Conservation (phyloP, 2,329 filamentous ascomycete species). For the Ceratocystiopsis sp. region DNA sequence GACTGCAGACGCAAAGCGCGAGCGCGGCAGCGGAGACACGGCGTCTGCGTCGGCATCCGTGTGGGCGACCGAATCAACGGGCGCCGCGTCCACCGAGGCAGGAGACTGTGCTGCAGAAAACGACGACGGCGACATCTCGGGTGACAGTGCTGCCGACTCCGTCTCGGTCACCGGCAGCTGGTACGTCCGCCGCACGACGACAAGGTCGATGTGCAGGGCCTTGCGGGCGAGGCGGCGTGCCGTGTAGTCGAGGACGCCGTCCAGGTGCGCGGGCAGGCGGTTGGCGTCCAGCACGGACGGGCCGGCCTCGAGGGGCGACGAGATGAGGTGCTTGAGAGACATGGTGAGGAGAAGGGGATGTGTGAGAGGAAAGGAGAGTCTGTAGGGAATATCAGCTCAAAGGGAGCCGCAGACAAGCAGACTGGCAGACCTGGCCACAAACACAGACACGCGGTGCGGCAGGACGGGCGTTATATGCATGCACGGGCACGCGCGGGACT, state of each 20-base stretch:
- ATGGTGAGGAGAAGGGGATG: conserved; percentile 10
- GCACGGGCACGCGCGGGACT: too few species aligned
- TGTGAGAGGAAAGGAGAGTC: not conserved
- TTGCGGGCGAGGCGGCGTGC: conserved; percentile 39
- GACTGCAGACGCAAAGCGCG: conserved; percentile 16
- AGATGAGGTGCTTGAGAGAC: conserved; percentile 39
- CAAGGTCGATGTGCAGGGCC: conserved; percentile 36
- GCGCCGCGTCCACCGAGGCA: too few species aligned
- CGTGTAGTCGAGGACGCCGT: conserved; percentile 38
- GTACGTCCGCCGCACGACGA: conserved; percentile 38
- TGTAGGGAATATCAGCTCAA: too few species aligned
- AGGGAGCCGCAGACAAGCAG: too few species aligned
- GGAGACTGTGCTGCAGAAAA: too few species aligned
- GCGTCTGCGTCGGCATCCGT: too few species aligned
- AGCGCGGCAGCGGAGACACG: conserved; percentile 1
- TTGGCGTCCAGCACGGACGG: conserved; percentile 39
- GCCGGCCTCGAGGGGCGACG: conserved; percentile 45
- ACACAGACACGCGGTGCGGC: too few species aligned
- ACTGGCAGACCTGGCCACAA: too few species aligned
- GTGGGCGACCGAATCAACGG: too few species aligned
- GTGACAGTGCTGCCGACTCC: too few species aligned
- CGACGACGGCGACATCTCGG: too few species aligned
- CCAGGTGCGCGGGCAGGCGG: conserved; percentile 37
- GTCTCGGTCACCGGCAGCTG: conserved; percentile 27
- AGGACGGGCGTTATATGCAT: too few species aligned